Percentiles rank a stretch among this genome's conserved stretches.
Conservation (phyloP, 2,329 filamentous ascomycete species). For the Cladophialophora psammophila region DNA sequence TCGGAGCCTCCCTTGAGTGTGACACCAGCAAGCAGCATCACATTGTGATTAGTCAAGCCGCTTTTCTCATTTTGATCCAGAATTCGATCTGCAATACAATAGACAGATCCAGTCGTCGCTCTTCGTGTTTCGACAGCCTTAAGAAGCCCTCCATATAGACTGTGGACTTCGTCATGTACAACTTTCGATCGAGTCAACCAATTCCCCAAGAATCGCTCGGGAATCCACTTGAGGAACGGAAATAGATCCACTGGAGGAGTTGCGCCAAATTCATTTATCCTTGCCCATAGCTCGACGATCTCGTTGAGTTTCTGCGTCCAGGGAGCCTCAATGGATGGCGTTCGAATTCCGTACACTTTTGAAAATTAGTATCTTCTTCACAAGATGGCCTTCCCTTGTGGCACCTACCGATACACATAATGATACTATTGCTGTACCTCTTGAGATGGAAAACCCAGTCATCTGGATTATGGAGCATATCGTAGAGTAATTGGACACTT, state of each 20-base stretch:
- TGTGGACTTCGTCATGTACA: slow-evolving; percentile 52
- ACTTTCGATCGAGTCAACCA: slow-evolving; percentile 48
- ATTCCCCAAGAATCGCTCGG: slow-evolving; percentile 51
- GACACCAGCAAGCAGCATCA: slow-evolving; percentile 46
- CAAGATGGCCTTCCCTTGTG: too few relatives aligned
- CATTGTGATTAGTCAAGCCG: slow-evolving; percentile 48
- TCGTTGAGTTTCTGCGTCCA: slow-evolving; percentile 29
- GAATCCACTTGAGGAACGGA: slow-evolving; percentile 54
- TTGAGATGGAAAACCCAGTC: slow-evolving; percentile 34
- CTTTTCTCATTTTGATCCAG: slow-evolving; percentile 47
- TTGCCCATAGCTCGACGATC: slow-evolving; percentile 30
- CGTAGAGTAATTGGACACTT: slow-evolving; percentile 33
- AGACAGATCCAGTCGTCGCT: slow-evolving; percentile 35
- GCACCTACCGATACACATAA: slow-evolving; percentile 47
- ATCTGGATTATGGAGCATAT: slow-evolving; percentile 31
- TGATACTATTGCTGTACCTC: slow-evolving; percentile 47
- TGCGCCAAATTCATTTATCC: slow-evolving; percentile 45
- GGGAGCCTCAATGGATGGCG: slow-evolving; percentile 33
- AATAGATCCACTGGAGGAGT: slow-evolving; percentile 60
- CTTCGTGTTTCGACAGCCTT: slow-evolving; percentile 47
- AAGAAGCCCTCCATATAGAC: slow-evolving; percentile 49
- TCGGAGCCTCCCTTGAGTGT: slow-evolving; percentile 49
- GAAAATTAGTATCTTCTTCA: neutral
- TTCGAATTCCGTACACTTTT: slow-evolving; percentile 48
- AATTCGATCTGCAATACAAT: slow-evolving; percentile 51